Base-by-base conservation (phyloP, 441 rosid genomes). In the Brassica hybrid region DNA sequence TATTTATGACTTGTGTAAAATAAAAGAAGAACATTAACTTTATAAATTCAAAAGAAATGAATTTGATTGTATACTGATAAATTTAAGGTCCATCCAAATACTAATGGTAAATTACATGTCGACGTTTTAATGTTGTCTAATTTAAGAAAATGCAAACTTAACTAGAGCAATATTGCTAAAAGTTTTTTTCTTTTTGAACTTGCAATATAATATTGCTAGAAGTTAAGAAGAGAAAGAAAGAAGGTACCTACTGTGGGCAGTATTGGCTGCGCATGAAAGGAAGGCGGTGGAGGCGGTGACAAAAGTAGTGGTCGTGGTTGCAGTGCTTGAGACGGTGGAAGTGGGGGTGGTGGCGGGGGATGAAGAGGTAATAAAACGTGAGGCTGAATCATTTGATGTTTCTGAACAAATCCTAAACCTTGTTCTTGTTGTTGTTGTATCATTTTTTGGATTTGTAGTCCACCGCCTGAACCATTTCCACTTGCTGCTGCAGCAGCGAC, bases 191-290 rank as follows among this genome's bases (percentile, higher is more conserved):
- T 34, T 34, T 34, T 34, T 0, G 54, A 62, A 62, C 21, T 65
- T 65, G 64, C 23, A 30, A 64, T 23, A 30, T 9, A 41, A 5
- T 48, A 27, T 13, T 64, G 48, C 16, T 36, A 64, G 34, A 17
- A 75, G 73, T 65, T 58, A 80, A 71, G 68, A 74, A 75, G 69
- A 76, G 75, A 59, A 67, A 79, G 77, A 77, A 78, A 82, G 86
- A 75, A 82, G 79, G 81, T n/a, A n/a, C n/a, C n/a, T n/a, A n/a
- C n/a, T n/a, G n/a, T n/a, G n/a, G n/a, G n/a, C n/a, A n/a, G n/a
- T 86, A 75, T 70, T 80, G 92, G 84, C 72, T 83, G 91, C 67
- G 82, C 79, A 63, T 62, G 81, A 36, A 76, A 80, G 36, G 76
- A 66, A 69, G 77, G 78, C 58, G 79, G 48, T 58, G 60, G 79